phyloP scores from a whole-genome alignment of 2,329 filamentous ascomycete species.

The Parastagonospora nodorum region DNA sequence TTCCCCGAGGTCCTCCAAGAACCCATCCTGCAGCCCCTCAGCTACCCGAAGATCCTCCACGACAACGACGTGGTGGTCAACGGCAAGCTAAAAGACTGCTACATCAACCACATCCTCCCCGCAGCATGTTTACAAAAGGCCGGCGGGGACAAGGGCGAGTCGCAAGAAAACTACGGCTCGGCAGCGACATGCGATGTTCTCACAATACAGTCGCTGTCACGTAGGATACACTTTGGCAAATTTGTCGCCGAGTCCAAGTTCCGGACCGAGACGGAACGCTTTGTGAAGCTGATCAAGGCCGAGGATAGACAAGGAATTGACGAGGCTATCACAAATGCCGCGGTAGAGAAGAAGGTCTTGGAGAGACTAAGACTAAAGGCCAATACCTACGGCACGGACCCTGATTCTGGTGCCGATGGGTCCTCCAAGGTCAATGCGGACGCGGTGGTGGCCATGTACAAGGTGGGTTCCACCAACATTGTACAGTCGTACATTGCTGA shows the following conservation, averaged over 20 bases:
- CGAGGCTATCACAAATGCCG: slow-evolving; percentile 85
- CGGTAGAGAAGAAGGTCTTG: slow-evolving; percentile 89
- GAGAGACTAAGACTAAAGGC: slow-evolving; percentile 87
- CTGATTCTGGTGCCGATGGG: slow-evolving; percentile 65
- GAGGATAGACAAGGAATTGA: slow-evolving; percentile 81
- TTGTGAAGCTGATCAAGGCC: slow-evolving; percentile 80
- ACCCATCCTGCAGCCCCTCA: slow-evolving; percentile 83
- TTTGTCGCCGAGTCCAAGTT: slow-evolving; percentile 98
- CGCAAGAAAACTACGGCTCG: slow-evolving; percentile 93
- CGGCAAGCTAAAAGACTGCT: slow-evolving; percentile 80
- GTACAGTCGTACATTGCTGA: neutral
- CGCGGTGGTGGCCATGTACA: slow-evolving; percentile 58
- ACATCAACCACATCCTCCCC: slow-evolving; percentile 82
- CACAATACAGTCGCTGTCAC: slow-evolving; percentile 85
- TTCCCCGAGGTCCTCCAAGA: slow-evolving; percentile 80
- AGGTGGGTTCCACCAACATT: slow-evolving; percentile 19
- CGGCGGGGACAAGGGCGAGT: slow-evolving; percentile 79
- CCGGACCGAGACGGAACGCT: slow-evolving; percentile 77
- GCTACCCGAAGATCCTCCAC: slow-evolving; percentile 88
- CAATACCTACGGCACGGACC: slow-evolving; percentile 90
- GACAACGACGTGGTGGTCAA: slow-evolving; percentile 91
- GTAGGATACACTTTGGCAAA: slow-evolving; percentile 96
- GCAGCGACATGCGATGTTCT: slow-evolving; percentile 88
- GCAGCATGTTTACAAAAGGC: slow-evolving; percentile 78
- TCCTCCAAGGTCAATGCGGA: slow-evolving; percentile 87